Evolutionary conservation across 2,329 filamentous ascomycete species (phyloP).

Genomic region (Hawksworthiomyces lignivorus): DNA sequence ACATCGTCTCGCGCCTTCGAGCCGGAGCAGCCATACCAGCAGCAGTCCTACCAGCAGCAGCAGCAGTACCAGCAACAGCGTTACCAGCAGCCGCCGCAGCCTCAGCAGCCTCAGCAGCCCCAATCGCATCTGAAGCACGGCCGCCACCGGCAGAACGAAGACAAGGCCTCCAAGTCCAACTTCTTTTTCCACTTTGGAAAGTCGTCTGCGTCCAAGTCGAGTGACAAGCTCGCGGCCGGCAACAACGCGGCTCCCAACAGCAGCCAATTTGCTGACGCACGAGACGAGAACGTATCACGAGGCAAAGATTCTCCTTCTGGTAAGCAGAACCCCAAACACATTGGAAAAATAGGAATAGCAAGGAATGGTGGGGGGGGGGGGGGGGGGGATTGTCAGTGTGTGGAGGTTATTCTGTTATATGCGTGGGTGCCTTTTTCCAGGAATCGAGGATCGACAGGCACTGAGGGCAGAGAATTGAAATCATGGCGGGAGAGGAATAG

Average conservation of each 20-base stretch:
- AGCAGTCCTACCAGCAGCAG: conserved; percentile 12
- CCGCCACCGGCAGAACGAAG: conserved; percentile 26
- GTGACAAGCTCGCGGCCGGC: conserved; percentile 22
- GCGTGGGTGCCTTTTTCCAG: too few species aligned
- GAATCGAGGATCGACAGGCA: too few species aligned
- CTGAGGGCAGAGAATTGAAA: background rate
- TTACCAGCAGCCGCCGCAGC: background rate
- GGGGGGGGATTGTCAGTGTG: too few species aligned
- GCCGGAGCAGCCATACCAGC: conserved; percentile 19
- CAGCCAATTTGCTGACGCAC: conserved; percentile 28
- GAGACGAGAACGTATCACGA: conserved; percentile 31
- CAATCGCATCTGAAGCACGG: conserved; percentile 18
- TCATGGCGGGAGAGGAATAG: background rate
- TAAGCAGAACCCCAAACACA: too few species aligned
- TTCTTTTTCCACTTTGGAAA: conserved; percentile 47
- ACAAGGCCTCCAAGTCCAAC: conserved; percentile 38
- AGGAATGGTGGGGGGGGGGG: background rate
- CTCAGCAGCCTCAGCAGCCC: conserved; percentile 17
- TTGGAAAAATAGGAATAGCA: too few species aligned
- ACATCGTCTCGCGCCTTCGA: conserved; percentile 14
- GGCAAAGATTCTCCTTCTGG: conserved; percentile 20
- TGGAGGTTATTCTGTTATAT: too few species aligned
- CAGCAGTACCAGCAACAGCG: conserved; percentile 17
- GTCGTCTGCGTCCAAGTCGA: conserved; percentile 28
- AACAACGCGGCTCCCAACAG: conserved; percentile 10